Evolutionary conservation across 768 basidiomycete species (phyloP), one percentile per base, ranked within the genome.

Genomic region (Lactarius sanguifluus): DNA sequence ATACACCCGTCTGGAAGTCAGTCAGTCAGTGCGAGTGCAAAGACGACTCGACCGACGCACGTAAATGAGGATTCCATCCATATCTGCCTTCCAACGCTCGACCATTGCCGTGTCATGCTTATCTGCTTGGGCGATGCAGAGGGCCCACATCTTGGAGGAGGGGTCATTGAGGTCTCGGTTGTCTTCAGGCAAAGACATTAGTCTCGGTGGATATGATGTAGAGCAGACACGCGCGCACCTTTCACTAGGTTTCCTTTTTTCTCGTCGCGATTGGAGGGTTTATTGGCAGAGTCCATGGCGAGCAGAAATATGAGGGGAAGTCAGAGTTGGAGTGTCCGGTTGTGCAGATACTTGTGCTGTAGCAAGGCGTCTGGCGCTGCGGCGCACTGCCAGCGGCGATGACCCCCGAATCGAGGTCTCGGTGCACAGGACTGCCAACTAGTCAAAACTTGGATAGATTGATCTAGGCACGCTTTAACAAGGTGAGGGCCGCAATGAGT

Each of bases 51-150:
- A 13, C 34, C 18, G 16, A 58, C 65, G n/a, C 13, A 68, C 67
- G 34, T 66, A 68, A 32, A 68, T 66, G 54, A 68, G 64, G 25
- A 68, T 68, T 15, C 67, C 67, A 9, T 68, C 67, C 67, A 66
- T 66, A 16, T 66, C 67, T 8, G 18, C 38, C 30, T 58, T 68
- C 64, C 64, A 68, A 8, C 64, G 59, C 13, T 68, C 36, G 4
- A 40, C 55, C 59, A 68, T 61, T 1, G 15, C 64, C 18, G 34
- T 20, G 30, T 68, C 67, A 12, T 41, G 38, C 47, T 54, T 30
- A 3, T 60, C 56, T 32, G 59, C 54, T 8, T 61, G 58, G 30
- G 59, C 18, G 34, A 66, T 18, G 55, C 56, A 66, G 45, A 68
- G 18, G 28, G 28, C 20, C 67, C 67, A 68, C 59, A 68, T 68